Evolutionary conservation across 1,139 yeast genomes (phyloP), one percentile per base, ranked within the genome.

Genomic region (Magnusiomyces paraingens): DNA sequence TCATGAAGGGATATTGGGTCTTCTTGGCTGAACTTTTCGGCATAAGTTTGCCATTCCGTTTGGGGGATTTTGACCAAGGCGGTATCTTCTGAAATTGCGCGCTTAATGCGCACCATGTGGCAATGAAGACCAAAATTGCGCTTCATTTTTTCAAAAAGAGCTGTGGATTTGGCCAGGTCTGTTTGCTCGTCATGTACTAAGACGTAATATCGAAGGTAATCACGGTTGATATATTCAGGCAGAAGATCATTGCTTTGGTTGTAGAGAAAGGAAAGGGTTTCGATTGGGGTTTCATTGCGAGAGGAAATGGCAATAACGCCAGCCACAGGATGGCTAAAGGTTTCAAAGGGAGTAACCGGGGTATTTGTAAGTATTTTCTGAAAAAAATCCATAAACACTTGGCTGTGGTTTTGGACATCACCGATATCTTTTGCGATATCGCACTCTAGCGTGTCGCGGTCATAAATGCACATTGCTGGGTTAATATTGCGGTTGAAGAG

Each of bases 291-390:
- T 26, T 65, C 62, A 49, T 66, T 68, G 32, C 64, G 60, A 29
- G 75, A 68, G 51, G 85, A 77, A 2, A 91, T 74, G 3, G 86
- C 84, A 52, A 90, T 76, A 17, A 91, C 69, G 52, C 91, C 88
- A 1, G 90, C 79, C 1, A 90, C 80, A 0, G 99, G 98, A 66
- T 93, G 98, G 61, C 88, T 85, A 66, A 91, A 85, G 2, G 93
- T 84, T 66, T 93, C 98, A 66, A 88, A 90, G 1, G 95, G 85
- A 1, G 89, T 82, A 4, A 87, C 73, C 22, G 78, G 77, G 40
- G 81, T 77, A 14, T 86, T 76, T 0, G 91, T 76, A 22, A 86
- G 73, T 29, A 87, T 67, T 58, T 82, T 78, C 48, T 84, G 76
- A 59, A 86, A 77, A 60, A 83, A 76, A 49, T 79, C 78, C 57